Conservation (phyloP, 768 basidiomycete species). For the Pleurotus sapidus region DNA sequence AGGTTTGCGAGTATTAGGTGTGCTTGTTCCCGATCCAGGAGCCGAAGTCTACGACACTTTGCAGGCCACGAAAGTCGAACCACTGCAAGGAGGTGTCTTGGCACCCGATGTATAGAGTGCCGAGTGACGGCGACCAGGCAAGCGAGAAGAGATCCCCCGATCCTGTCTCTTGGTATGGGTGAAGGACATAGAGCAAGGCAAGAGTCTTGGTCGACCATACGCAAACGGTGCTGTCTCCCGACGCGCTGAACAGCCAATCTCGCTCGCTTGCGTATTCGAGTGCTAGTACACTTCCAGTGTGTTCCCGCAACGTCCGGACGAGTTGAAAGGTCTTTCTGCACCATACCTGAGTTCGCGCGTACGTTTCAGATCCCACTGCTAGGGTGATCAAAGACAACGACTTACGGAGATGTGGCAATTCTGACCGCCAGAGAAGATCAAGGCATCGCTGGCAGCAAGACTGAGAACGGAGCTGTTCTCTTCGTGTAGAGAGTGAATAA, state of each 20-base stretch:
- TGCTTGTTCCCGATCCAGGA: constrained; percentile 30
- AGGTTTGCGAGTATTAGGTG: constrained; percentile 45
- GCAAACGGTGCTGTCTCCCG: constrained; percentile 85
- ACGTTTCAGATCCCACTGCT: background rate
- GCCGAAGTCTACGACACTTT: constrained; percentile 5
- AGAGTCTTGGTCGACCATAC: constrained; percentile 82
- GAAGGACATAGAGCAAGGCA: constrained; percentile 64
- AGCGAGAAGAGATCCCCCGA: constrained; percentile 89
- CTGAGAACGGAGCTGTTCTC: constrained; percentile 69
- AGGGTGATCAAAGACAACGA: constrained; percentile 1
- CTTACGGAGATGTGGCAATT: constrained; percentile 71
- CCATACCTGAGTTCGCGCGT: constrained; percentile 65
- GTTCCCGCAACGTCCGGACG: constrained; percentile 69
- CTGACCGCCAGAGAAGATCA: constrained; percentile 86
- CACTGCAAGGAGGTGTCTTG: constrained; percentile 94
- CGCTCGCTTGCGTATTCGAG: constrained; percentile 74
- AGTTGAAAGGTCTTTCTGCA: constrained; percentile 69
- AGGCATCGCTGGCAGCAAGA: constrained; percentile 64
- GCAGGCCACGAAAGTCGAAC: constrained; percentile 55
- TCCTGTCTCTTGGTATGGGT: constrained; percentile 75
- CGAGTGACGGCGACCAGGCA: constrained; percentile 66
- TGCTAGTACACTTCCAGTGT: constrained; percentile 81
- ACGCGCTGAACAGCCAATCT: constrained; percentile 88
- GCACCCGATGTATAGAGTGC: constrained; percentile 82
- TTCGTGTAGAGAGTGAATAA: constrained; percentile 72